Conservation (phyloP, 2,329 filamentous ascomycete species). For the Fusarium pilosicola region DNA sequence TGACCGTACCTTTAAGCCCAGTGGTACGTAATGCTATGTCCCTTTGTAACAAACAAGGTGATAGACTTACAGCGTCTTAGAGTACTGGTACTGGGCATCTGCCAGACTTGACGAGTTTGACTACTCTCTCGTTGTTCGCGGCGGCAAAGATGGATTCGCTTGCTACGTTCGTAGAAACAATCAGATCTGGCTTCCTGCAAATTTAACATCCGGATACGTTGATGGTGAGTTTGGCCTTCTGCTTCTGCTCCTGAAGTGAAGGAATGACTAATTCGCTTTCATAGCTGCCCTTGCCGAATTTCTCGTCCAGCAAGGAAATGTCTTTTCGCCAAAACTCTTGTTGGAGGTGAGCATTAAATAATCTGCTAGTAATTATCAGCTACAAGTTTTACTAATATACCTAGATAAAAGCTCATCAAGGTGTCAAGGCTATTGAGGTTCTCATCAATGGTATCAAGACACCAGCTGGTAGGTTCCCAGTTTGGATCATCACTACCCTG, state of each 20-base stretch:
- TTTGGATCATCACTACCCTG: no score
- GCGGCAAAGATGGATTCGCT: neutral
- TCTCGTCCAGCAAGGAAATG: neutral
- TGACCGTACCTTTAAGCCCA: neutral
- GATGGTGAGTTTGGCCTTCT: neutral
- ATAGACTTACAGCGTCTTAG: fast-evolving
- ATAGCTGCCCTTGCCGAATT: neutral
- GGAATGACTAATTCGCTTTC: fast-evolving
- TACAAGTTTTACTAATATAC: no score
- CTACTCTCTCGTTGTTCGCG: neutral
- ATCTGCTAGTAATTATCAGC: fast-evolving
- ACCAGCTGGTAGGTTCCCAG: no score
- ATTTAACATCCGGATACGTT: neutral
- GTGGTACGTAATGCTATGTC: neutral
- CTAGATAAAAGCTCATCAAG: no score
- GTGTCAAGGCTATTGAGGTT: no score
- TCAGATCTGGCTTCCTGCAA: neutral
- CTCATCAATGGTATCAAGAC: no score
- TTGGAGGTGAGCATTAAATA: no score
- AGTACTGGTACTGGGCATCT: neutral
- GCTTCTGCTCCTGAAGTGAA: neutral
- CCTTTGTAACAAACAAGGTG: fast-evolving
- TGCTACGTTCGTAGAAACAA: neutral
- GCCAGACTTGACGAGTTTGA: neutral
- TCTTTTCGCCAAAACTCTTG: neutral